Evolutionary conservation across 2,329 filamentous ascomycete genomes (phyloP).

Genomic region (Alternaria consortialis): DNA sequence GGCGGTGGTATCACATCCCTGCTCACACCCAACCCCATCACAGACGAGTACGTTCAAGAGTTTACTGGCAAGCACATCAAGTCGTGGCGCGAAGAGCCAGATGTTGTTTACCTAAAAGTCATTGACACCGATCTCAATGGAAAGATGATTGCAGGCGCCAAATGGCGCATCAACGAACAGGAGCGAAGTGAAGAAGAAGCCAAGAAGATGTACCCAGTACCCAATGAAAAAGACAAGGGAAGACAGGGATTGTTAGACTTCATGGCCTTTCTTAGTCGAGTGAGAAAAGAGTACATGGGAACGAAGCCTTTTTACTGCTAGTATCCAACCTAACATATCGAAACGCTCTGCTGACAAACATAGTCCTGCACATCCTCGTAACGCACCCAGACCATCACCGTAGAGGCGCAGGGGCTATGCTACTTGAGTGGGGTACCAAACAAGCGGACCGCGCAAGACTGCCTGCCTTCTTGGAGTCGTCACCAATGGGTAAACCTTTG

Average conservation of each 20-base stretch:
- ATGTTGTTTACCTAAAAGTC: constrained; percentile 43
- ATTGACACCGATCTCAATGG: constrained; percentile 44
- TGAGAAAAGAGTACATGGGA: constrained; percentile 44
- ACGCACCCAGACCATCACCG: constrained; percentile 54
- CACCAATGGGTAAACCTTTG: constrained; percentile 50
- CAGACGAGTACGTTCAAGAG: constrained; percentile 29
- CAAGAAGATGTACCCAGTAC: constrained; percentile 39
- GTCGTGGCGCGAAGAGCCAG: constrained; percentile 34
- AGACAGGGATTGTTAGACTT: constrained; percentile 41
- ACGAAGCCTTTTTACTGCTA: constrained; percentile 48
- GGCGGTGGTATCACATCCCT: constrained; percentile 38
- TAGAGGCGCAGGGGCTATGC: constrained; percentile 52
- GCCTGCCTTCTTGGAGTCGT: constrained; percentile 55
- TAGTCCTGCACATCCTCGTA: constrained; percentile 44
- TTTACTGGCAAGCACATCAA: constrained; percentile 38
- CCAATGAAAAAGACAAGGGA: constrained; percentile 34
- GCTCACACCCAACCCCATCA: constrained; percentile 30
- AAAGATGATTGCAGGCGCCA: constrained; percentile 47
- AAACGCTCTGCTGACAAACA: not conserved
- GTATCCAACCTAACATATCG: constrained; percentile 3
- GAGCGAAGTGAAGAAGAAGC: constrained; percentile 45
- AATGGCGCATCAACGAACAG: constrained; percentile 49
- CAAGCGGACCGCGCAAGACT: constrained; percentile 53
- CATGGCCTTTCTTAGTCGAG: constrained; percentile 33
- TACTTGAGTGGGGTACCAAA: constrained; percentile 52